Evolutionary conservation across 306 rosid genomes (phyloP).

Genomic region (Cucurbita argyrosperma): DNA sequence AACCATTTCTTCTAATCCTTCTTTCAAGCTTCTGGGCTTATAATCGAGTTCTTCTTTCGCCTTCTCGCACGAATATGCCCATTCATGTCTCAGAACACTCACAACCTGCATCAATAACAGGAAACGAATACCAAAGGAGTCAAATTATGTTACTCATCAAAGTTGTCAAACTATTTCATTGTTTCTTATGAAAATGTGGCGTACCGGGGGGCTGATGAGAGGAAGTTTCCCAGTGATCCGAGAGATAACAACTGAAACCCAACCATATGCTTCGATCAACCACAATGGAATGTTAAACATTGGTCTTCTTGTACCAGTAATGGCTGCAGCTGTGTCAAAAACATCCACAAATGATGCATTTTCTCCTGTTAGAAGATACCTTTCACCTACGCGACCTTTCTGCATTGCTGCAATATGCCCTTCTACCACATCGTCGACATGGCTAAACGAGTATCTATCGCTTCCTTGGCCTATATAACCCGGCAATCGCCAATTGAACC

Average conservation of each 20-base stretch:
- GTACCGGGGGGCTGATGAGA: conserved; percentile 79
- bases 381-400: conserved; percentile 48
- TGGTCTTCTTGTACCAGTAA: conserved; percentile 52
- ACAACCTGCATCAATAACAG: conserved; percentile 48
- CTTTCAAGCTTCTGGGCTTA: conserved; percentile 57
- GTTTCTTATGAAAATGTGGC: background rate
- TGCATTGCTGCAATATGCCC: conserved; percentile 68
- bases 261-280: conserved; percentile 58
- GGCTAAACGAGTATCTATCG: conserved; percentile 62
- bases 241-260: conserved; percentile 42
- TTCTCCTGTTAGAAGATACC: conserved; percentile 79
- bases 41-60: conserved; percentile 33
- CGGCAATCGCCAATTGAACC: conserved; percentile 73
- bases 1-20: conserved; percentile 64
- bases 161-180: background rate
- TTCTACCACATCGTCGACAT: conserved; percentile 73
- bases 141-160: background rate
- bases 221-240: conserved; percentile 64
- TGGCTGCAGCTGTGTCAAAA: conserved; percentile 59
- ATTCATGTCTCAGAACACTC: conserved; percentile 47
- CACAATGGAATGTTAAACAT: conserved; percentile 46
- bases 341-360: conserved; percentile 62
- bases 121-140: background rate
- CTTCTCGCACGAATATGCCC: conserved; percentile 64
- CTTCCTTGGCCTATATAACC: conserved; percentile 66